A percentile compares a stretch with the other conserved stretches of the same genome.
Evolutionary conservation across 768 basidiomycete species (phyloP).

Genomic region (Mycena galericulata): DNA sequence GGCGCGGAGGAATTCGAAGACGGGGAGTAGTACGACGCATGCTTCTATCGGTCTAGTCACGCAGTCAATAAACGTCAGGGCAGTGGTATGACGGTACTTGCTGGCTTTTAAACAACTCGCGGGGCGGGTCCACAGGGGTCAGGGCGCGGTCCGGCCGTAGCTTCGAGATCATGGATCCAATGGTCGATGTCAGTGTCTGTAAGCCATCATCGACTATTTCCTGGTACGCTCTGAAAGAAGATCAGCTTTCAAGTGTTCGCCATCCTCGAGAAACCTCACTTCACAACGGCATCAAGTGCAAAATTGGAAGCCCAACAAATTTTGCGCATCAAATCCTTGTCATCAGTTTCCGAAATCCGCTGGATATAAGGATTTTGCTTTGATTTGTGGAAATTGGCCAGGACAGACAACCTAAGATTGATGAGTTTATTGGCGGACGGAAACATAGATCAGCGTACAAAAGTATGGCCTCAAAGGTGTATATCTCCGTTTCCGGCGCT

Average conservation of each 20-base stretch:
- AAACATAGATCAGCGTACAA: conserved; percentile 40
- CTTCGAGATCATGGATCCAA: conserved; percentile 65
- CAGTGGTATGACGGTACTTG: conserved; percentile 41
- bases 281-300: conserved; percentile 61
- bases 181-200: conserved; percentile 60
- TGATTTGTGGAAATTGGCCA: conserved; percentile 80
- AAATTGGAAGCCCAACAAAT: conserved; percentile 69
- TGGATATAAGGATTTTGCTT: conserved; percentile 76
- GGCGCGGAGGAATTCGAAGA: conserved; percentile 69
- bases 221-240: conserved; percentile 64
- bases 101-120: conserved; percentile 70
- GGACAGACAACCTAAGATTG: conserved; percentile 63
- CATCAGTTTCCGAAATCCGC: conserved; percentile 58
- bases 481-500: conserved; percentile 64
- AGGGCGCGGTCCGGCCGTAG: conserved; percentile 68
- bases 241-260: neutral
- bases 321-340: conserved; percentile 65
- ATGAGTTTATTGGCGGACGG: too few relatives aligned
- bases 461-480: conserved; percentile 69
- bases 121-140: conserved; percentile 58
- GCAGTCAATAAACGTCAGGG: neutral
- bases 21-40: conserved; percentile 65
- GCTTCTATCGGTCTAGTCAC: conserved; percentile 73
- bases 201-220: conserved; percentile 63
- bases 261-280: conserved; percentile 46